A percentile compares a stretch with the other conserved stretches of the same genome.
These are phyloP conservation scores for Carex kokanica DNA, from an alignment of 176 grass and related monocot genomes.

Conservation along the genomic window DNA sequence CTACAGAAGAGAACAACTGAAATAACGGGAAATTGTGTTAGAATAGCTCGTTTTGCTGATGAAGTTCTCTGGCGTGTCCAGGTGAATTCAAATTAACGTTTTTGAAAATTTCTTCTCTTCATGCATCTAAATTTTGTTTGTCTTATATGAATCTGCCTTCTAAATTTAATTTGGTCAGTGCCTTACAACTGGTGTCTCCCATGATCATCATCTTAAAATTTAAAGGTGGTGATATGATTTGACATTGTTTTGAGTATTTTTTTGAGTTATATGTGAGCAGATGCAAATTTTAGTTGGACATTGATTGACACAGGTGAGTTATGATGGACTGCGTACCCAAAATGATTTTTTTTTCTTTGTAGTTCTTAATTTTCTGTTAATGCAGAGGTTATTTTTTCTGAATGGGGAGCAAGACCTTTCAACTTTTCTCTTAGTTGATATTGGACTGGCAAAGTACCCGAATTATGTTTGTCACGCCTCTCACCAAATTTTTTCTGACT, in stretches of 20 bases:
- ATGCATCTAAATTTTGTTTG: not conserved
- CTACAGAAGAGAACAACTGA: conserved; percentile 52
- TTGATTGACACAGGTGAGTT: not conserved
- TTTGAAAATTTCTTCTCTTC: conserved; percentile 20
- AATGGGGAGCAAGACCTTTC: conserved; percentile 93
- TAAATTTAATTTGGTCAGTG: not conserved
- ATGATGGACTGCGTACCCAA: conserved; percentile 6
- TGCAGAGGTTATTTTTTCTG: conserved; percentile 94
- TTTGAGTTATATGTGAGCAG: not conserved
- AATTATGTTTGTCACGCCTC: conserved; percentile 60
- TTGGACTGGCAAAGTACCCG: conserved; percentile 77
- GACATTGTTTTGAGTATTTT: not conserved
- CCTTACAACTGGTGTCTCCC: not conserved
- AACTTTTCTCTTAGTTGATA: conserved; percentile 83
- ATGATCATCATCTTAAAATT: not conserved
- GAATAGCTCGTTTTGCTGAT: conserved; percentile 54
- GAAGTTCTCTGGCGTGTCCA: conserved; percentile 77
- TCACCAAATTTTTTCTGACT: conserved; percentile 55
- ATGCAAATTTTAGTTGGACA: not conserved
- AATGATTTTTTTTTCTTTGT: conserved; percentile 23
- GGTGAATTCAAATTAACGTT: conserved; percentile 34
- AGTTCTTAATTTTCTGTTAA: conserved; percentile 19
- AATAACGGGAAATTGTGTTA: conserved; percentile 63
- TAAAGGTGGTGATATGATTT: not conserved
- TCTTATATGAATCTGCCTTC: conserved; percentile 5